Evolutionary conservation across 768 basidiomycete genomes (phyloP).

Genomic region (Naganishia onofrii): DNA sequence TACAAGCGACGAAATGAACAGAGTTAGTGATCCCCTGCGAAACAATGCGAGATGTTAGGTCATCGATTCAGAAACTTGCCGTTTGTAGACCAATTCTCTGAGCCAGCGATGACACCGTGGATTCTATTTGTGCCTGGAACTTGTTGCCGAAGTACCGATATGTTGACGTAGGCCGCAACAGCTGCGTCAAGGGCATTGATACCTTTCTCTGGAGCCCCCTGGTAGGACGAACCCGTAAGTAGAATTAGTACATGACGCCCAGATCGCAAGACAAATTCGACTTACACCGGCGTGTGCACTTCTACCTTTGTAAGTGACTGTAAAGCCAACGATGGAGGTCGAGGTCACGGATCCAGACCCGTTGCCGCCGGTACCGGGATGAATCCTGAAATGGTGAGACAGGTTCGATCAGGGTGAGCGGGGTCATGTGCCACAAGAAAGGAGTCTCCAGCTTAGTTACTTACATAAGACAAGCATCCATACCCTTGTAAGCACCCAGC

Average conservation of each 20-base stretch:
- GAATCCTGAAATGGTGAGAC: conserved; percentile 25
- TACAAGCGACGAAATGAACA: background rate
- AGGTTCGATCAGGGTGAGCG: background rate
- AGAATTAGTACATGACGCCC: background rate
- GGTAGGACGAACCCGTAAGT: background rate
- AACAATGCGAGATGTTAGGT: background rate
- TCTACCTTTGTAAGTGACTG: conserved; percentile 37
- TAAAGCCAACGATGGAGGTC: conserved; percentile 36
- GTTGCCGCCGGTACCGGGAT: conserved; percentile 23
- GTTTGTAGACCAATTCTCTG: conserved; percentile 30
- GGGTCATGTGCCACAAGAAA: too few relatives aligned
- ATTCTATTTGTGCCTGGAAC: conserved; percentile 29
- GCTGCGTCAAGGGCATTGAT: conserved; percentile 42
- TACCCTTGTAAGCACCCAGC: conserved; percentile 35
- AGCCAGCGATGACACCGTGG: conserved; percentile 34
- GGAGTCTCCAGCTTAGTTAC: background rate
- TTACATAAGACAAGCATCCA: conserved; percentile 44
- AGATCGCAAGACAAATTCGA: background rate
- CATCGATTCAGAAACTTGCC: background rate
- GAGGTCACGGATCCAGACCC: conserved; percentile 17
- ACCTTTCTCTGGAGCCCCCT: conserved; percentile 38
- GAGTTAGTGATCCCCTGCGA: background rate
- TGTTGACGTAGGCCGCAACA: conserved; percentile 33
- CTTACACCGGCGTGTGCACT: conserved; percentile 45
- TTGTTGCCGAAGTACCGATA: conserved; percentile 39